A percentile compares a stretch with the other conserved stretches of the same genome.
These are phyloP conservation scores for Ophiostoma sp. DNA, from an alignment of 2,329 filamentous ascomycete genomes.

Conservation along the genomic window DNA sequence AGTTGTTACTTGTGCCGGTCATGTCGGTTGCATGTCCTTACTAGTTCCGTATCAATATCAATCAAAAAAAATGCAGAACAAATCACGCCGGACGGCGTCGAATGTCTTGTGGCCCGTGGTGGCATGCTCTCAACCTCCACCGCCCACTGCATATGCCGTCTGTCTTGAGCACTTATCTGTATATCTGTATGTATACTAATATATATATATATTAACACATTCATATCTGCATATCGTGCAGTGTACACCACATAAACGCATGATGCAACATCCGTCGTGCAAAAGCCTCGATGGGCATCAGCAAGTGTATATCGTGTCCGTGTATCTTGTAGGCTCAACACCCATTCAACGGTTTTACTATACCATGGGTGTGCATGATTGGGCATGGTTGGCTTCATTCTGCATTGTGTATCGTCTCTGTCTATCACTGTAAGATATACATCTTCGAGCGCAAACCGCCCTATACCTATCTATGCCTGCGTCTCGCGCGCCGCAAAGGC, in stretches of 20 bases:
- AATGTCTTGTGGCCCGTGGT: not conserved
- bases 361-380: not conserved
- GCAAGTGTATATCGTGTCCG: not conserved
- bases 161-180: not conserved
- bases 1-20: not conserved
- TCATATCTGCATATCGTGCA: no score
- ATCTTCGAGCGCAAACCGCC: no score
- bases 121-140: not conserved
- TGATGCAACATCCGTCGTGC: not conserved
- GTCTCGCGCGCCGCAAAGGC: constrained; percentile 56
- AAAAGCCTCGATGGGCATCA: not conserved
- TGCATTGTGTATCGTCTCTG: no score
- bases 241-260: not conserved
- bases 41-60: no score
- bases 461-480: not conserved
- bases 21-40: no score
- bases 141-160: not conserved
- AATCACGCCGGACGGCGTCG: no score
- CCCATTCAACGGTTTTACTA: not conserved
- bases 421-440: no score
- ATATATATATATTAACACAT: not conserved
- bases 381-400: no score
- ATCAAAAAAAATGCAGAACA: no score
- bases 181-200: not conserved
- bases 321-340: not conserved